Conservation (phyloP, 2,329 filamentous ascomycete genomes). For the Penicillium brevicompactum region DNA sequence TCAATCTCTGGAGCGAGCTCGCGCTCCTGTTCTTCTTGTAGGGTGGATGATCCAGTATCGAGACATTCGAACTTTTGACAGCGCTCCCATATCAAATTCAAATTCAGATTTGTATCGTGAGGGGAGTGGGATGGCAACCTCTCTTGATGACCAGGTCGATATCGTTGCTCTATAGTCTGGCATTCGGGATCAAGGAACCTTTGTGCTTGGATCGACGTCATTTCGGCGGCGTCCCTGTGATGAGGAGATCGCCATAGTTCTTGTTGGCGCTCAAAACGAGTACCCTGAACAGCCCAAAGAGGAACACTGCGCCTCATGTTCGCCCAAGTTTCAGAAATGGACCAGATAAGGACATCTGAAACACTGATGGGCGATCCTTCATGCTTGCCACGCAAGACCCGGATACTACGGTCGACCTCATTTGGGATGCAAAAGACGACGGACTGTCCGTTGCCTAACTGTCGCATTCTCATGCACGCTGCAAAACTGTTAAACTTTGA, state of each 20-base stretch:
- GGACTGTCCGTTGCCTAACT: conserved; percentile 66
- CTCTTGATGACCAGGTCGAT: conserved; percentile 42
- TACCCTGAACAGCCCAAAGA: conserved; percentile 64
- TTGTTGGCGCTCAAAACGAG: conserved; percentile 49
- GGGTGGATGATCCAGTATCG: conserved; percentile 36
- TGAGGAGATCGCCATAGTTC: conserved; percentile 33
- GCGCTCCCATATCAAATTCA: background rate
- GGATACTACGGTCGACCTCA: conserved; percentile 62
- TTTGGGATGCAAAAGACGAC: conserved; percentile 57
- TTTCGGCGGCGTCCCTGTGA: background rate
- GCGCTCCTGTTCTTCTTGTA: conserved; percentile 68
- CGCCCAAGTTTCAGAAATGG: conserved; percentile 58
- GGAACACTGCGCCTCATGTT: conserved; percentile 55
- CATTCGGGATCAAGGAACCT: conserved; percentile 60
- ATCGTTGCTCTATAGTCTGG: conserved; percentile 55
- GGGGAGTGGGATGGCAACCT: background rate
- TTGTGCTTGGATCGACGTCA: conserved; percentile 36
- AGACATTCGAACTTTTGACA: conserved; percentile 41
- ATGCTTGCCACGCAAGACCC: conserved; percentile 11
- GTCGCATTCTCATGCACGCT: conserved; percentile 72
- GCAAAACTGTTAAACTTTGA: background rate
- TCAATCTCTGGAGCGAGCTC: conserved; percentile 68
- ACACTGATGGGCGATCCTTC: conserved; percentile 44
- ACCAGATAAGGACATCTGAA: conserved; percentile 61
- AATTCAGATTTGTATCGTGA: background rate